phyloP scores from a whole-genome alignment of 192 early-diverging fungal genomes.

The Gonapodya prolifera region DNA sequence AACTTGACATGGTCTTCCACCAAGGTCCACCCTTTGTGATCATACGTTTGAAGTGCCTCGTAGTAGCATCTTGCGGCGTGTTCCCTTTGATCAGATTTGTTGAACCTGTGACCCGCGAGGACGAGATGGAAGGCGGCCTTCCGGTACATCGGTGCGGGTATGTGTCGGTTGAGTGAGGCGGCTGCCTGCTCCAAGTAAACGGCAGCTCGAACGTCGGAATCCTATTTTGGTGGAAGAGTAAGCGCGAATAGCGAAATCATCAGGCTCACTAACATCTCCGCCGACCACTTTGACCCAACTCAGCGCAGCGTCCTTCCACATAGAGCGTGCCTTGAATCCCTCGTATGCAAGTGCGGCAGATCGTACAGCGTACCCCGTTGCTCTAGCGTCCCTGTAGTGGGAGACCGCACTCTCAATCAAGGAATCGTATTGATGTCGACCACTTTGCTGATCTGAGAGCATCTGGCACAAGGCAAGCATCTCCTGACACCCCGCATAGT shows the following conservation, averaged over 20 bases:
- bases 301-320: not conserved
- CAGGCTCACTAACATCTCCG: no score
- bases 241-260: no score
- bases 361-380: not conserved
- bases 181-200: conserved; percentile 86
- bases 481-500: conserved; percentile 41
- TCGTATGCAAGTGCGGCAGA: not conserved
- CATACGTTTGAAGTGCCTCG: conserved; percentile 44
- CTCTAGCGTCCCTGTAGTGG: conserved; percentile 51
- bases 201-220: conserved; percentile 61
- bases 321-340: no score
- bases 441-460: not conserved
- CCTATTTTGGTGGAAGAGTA: no score
- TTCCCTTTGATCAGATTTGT: conserved; percentile 53
- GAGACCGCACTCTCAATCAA: conserved; percentile 63
- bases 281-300: not conserved
- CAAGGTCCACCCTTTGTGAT: conserved; percentile 48
- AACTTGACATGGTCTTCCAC: conserved; percentile 87
- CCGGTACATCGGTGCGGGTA: conserved; percentile 51
- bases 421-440: conserved; percentile 27
- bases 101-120: conserved; percentile 72
- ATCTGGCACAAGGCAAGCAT: conserved; percentile 75
- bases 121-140: conserved; percentile 86
- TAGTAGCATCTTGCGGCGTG: conserved; percentile 72
- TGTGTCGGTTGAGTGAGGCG: conserved; percentile 51